Percentiles rank a stretch among this genome's conserved stretches.
phyloP scores from a whole-genome alignment of 345 rosid species.

The Syzygium aqueum region DNA sequence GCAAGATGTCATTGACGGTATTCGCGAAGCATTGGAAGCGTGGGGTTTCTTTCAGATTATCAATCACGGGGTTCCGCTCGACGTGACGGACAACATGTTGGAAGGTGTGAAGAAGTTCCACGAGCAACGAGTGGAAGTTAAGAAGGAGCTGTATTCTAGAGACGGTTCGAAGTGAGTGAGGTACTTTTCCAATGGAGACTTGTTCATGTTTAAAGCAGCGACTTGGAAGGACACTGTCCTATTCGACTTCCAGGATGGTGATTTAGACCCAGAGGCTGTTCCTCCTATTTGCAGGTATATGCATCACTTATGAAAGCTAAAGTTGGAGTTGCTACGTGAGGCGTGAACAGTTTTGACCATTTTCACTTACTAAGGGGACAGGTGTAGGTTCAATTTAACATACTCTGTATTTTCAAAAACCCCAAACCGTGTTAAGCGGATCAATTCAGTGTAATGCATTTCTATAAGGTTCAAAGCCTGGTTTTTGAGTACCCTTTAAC shows the following conservation, averaged over 20 bases:
- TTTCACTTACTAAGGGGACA: neutral
- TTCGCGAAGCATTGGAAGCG: neutral
- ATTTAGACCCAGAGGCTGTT: neutral
- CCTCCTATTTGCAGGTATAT: neutral
- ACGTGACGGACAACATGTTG: constrained; percentile 31
- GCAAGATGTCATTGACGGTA: neutral
- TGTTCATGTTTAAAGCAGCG: neutral
- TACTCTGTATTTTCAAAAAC: neutral
- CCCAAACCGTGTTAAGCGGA: neutral
- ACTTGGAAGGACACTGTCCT: neutral
- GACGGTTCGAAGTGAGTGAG: constrained; percentile 17
- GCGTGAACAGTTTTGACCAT: neutral
- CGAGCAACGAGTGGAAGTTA: constrained; percentile 34
- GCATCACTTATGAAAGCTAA: neutral
- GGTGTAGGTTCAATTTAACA: neutral
- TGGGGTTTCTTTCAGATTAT: neutral
- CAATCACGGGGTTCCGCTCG: constrained; percentile 18
- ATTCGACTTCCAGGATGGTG: neutral
- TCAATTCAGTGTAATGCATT: neutral
- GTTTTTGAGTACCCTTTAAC: neutral
- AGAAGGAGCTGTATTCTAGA: constrained; percentile 35
- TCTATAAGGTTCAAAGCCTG: neutral
- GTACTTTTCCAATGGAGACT: constrained; percentile 9
- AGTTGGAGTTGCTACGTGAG: neutral
- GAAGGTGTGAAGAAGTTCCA: constrained; percentile 24